Conservation (phyloP, 192 early-diverging fungal genomes). For the Podila minutissima region DNA sequence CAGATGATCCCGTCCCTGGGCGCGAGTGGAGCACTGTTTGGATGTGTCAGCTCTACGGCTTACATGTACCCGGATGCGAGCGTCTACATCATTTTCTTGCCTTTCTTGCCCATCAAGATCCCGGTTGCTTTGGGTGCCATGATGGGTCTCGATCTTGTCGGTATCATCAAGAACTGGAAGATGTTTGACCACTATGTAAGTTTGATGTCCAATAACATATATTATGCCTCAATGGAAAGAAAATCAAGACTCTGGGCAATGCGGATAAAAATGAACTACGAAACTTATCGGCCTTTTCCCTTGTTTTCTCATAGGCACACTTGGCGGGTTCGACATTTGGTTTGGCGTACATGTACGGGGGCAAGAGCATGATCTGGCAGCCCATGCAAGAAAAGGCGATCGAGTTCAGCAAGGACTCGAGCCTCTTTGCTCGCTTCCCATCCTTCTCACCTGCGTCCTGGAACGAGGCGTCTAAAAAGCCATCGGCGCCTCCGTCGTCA, state of each 20-base stretch:
- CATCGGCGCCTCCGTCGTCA: background rate
- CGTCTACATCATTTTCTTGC: conserved; percentile 70
- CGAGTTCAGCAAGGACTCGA: conserved; percentile 38
- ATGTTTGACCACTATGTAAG: conserved; percentile 83
- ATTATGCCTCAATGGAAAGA: background rate
- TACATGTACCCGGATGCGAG: conserved; percentile 65
- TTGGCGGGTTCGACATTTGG: conserved; percentile 74
- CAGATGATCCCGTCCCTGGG: conserved; percentile 75
- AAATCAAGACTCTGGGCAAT: background rate
- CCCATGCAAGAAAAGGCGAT: conserved; percentile 51
- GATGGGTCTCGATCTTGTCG: conserved; percentile 76
- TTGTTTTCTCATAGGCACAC: conserved; percentile 59
- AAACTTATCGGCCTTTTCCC: background rate
- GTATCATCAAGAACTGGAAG: conserved; percentile 76
- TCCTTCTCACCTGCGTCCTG: background rate
- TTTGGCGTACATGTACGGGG: conserved; percentile 64
- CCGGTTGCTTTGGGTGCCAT: conserved; percentile 75
- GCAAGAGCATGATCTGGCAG: conserved; percentile 55
- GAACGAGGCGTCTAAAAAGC: background rate
- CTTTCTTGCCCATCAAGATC: conserved; percentile 60
- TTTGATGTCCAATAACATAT: background rate
- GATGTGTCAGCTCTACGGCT: conserved; percentile 69
- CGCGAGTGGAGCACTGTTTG: conserved; percentile 85
- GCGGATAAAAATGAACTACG: too few species aligned
- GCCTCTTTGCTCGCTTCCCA: conserved; percentile 20